Evolutionary conservation across 441 rosid genomes (phyloP).

Genomic region (Lagerstroemia fauriei): DNA sequence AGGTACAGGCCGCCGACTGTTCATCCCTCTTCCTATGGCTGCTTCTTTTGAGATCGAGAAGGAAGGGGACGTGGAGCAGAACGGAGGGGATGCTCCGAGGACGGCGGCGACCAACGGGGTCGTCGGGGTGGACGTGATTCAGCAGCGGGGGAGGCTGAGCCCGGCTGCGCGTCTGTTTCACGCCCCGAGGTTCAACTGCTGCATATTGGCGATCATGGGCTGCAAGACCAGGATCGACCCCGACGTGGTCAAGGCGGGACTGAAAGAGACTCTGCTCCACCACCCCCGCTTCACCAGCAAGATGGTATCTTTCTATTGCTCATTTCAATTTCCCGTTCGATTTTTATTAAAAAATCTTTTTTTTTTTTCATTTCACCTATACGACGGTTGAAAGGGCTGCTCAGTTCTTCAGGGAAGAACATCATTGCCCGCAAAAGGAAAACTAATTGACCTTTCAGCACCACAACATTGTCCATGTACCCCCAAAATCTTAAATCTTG

Average conservation of each 20-base stretch:
- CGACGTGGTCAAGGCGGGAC: slow-evolving; percentile 15
- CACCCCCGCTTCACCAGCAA: slow-evolving; percentile 24
- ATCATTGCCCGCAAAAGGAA: neutral
- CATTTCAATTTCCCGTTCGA: neutral
- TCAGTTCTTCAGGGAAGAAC: neutral
- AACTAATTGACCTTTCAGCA: neutral
- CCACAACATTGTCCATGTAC: no score
- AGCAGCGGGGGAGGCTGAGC: slow-evolving; percentile 13
- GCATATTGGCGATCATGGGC: slow-evolving; percentile 11
- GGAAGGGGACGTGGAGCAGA: neutral
- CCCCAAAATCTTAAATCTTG: neutral
- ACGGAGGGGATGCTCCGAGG: neutral
- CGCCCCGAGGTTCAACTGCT: slow-evolving; percentile 10
- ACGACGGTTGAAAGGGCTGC: neutral
- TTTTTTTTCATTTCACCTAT: neutral
- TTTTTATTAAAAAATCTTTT: neutral
- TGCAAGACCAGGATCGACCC: slow-evolving; percentile 9
- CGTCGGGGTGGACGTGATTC: neutral
- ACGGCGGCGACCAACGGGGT: neutral
- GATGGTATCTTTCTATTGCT: neutral
- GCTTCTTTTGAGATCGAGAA: neutral
- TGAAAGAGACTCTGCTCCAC: slow-evolving; percentile 10
- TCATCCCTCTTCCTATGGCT: neutral
- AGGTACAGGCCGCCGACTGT: neutral
- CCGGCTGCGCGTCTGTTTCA: slow-evolving; percentile 20